Base-by-base conservation (phyloP, 192 early-diverging fungal genomes). In the Thoreauomyces humboldtii region DNA sequence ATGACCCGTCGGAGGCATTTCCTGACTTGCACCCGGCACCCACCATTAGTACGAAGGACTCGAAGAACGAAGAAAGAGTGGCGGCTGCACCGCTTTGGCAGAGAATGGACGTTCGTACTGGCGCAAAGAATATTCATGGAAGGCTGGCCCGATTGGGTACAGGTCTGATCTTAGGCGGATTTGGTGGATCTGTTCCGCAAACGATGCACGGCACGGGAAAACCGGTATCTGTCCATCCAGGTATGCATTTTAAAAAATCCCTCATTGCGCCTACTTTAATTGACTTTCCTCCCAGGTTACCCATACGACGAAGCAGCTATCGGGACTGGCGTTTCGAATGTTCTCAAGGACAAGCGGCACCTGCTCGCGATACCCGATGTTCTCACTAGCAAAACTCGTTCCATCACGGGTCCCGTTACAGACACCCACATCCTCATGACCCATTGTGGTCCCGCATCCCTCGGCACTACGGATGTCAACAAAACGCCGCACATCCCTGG, bases 1-100 rank as follows among this genome's bases (percentile, higher is more conserved):
- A 69, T 42, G 67, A 69, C 47, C 67, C 67, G 21, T 21, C 33
- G 24, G 59, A 52, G 14, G 67, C 67, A 0, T 69, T 69, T 33
- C 67, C 67, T 4, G 67, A 69, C 32, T 33, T 51, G 21, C 35
- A 50, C 38, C 65, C 58, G 4, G 31, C 56, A 2, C 50, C 2
- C n/a, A n/a, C n/a, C n/a, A n/a, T n/a, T n/a, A n/a, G n/a, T n/a
- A n/a, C n/a, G n/a, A n/a, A n/a, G n/a, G n/a, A n/a, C n/a, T n/a
- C n/a, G n/a, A n/a, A n/a, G n/a, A n/a, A n/a, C n/a, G n/a, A n/a
- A n/a, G n/a, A n/a, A n/a, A n/a, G n/a, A n/a, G n/a, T n/a, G n/a
- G n/a, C n/a, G n/a, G n/a, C n/a, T n/a, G n/a, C n/a, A n/a, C n/a
- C n/a, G n/a, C n/a, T n/a, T n/a, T n/a, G n/a, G n/a, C n/a, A n/a